Percentiles rank a stretch among this genome's conserved stretches.
Evolutionary conservation across 495 filamentous ascomycete genomes (phyloP).

Genomic region (Cercophora samala): DNA sequence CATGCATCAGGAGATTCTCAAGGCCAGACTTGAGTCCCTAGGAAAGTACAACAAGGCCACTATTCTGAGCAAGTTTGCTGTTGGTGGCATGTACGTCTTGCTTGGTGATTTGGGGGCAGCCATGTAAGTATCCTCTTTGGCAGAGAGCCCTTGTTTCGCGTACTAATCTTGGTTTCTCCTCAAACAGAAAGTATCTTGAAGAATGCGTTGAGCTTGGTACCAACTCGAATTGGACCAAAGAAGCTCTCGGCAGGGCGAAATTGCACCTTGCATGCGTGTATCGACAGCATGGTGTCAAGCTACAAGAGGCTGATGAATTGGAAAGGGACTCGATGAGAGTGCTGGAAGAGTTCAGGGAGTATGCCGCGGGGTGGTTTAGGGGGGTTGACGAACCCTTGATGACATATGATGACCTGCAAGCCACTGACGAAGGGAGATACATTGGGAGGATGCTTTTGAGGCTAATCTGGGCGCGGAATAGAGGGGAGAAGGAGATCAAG

Average conservation of each 20-base stretch:
- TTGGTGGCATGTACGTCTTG: slow-evolving; percentile 20
- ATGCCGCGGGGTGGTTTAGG: background rate
- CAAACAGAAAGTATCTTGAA: slow-evolving; percentile 6
- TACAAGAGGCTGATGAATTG: background rate
- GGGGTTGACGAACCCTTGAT: background rate
- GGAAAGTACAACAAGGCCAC: slow-evolving; percentile 22
- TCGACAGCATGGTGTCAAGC: background rate
- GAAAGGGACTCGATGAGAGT: background rate
- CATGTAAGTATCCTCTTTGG: slow-evolving; percentile 16
- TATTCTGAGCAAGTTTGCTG: slow-evolving; percentile 28
- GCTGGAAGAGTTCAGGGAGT: background rate
- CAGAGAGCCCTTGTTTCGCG: too few relatives aligned
- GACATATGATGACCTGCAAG: slow-evolving; percentile 7
- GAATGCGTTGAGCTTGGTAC: slow-evolving; percentile 10
- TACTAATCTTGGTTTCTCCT: background rate
- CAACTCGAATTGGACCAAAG: background rate
- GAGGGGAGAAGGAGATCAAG: background rate
- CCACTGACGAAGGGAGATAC: slow-evolving; percentile 10
- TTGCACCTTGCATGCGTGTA: slow-evolving; percentile 10
- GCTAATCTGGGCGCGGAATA: background rate
- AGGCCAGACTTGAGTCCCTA: slow-evolving; percentile 9
- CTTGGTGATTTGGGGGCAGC: slow-evolving; percentile 4
- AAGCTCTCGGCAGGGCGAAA: slow-evolving; percentile 1
- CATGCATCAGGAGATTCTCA: slow-evolving; percentile 21
- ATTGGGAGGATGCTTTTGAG: background rate